Evolutionary conservation across 176 grass and related monocot genomes (phyloP), one percentile per base, ranked within the genome.

Genomic region (Paspalum notatum): DNA sequence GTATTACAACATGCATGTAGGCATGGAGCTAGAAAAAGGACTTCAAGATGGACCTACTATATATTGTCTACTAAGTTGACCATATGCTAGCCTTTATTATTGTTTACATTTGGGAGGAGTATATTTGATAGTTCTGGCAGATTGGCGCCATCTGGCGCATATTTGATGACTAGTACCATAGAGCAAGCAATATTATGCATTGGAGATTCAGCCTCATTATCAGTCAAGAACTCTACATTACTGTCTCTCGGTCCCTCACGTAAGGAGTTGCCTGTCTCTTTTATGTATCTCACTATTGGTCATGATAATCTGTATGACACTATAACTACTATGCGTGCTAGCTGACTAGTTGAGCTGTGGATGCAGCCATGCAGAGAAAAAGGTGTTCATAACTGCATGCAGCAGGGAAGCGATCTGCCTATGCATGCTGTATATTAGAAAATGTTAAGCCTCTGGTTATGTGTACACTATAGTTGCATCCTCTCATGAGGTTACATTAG

Each of bases 261-360:
- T 13, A 40, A 65, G 32, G 15, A 44, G 41, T 49, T 26, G 25
- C 12, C 0, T 51, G 27, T 64, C 25, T 72, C 32, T 47, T 60
- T 71, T 38, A 50, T 60, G 25, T 5, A 32, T 61, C 25, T n/a
- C 26, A 25, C 47, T 39, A 14, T 43, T 62, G 49, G 8, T 72
- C 32, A 12, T n/a, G 26, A 72, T 72, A 25, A 72, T 50, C 47
- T 32, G 32, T 32, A 32, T n/a, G n/a, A n/a, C n/a, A n/a, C 1
- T 5, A 21, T 16, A 10, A 24, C 56, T 22, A 24, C 21, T 57
- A 57, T 24, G 56, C 55, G 21, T 59, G 21, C 46, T 55, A 48
- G 55, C 64, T 68, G n/a, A 68, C 24, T 80, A 48, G 63, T 50
- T 42, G 15, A 81, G 27, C 45, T 81, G 52, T 57, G 42, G 61